These are phyloP conservation scores for Mycena latifolia DNA, from an alignment of 768 basidiomycete species.

Conservation along the genomic window DNA sequence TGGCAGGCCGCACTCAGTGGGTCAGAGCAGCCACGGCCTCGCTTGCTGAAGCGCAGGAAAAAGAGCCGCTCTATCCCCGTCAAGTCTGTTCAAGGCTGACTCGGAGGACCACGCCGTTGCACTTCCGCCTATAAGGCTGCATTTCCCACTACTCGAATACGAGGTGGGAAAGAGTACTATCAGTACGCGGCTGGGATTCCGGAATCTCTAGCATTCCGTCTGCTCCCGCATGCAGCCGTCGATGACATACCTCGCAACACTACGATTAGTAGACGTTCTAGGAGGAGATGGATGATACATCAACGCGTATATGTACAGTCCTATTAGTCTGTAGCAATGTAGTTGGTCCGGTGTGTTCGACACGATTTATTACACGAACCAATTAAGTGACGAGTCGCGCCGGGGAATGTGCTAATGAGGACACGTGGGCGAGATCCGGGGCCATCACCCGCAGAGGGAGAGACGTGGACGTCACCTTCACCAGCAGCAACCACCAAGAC, in stretches of 20 bases:
- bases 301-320: background rate
- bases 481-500: background rate
- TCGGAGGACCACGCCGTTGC: too few relatives aligned
- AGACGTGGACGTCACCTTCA: too few relatives aligned
- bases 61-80: constrained; percentile 40
- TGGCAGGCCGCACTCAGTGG: constrained; percentile 64
- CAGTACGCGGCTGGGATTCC: background rate
- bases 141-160: background rate
- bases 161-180: background rate
- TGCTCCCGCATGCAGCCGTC: constrained; percentile 3
- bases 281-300: background rate
- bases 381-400: too few relatives aligned
- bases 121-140: background rate
- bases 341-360: background rate
- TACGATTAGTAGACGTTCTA: background rate
- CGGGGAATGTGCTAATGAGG: too few relatives aligned
- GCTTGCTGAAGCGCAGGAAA: constrained; percentile 48
- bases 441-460: too few relatives aligned
- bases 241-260: background rate
- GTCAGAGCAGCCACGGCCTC: constrained; percentile 44
- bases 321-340: background rate
- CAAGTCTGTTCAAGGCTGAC: constrained; percentile 12
- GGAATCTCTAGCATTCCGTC: background rate
- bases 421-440: background rate
- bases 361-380: too few relatives aligned